Base-by-base conservation (phyloP, 2,329 filamentous ascomycete species). In the Geosmithia flava region DNA sequence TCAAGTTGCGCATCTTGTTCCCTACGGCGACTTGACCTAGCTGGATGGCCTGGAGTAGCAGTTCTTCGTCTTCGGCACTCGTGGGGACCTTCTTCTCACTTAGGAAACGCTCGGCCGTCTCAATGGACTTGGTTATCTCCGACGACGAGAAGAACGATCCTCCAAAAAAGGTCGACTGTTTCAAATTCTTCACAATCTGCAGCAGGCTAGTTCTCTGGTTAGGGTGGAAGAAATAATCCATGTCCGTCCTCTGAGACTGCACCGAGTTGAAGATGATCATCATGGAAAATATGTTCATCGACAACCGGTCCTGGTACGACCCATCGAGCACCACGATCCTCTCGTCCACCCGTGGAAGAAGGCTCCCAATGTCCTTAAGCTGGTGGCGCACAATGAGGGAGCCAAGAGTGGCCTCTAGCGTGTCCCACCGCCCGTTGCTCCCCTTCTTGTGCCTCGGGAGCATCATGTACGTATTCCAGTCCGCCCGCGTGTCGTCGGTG, bases 161-260 rank as follows among this genome's bases (percentile, higher is more conserved):
- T 11, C 79, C 81, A 62, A 91, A 94, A 58, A 95, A 95, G 45
- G 85, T 87, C 7, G 87, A 83, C 58, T 93, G 85, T 17, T 87
- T 79, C 43, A 95, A 63, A 57, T 96, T 95, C 48, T 74, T 75
- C 4, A 95, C 83, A 2, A 95, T 68, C 47, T 78, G 71, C 23
- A 81, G 67, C 13, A 95, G 68, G 40, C 75, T 73, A 52, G 80
- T 83, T 29, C 76, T 69, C 55, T 90, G 90, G 13, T 75, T 80
- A 1, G 78, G 76, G 56, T 95, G 85, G 56, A 96, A 96, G 53
- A 97, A 83, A 59, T 95, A 96, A 60, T 96, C 90, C 48, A 78
- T 71, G 56, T 91, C 91, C 0, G 76, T 80, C 11, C 90, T 74
- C 58, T 96, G 87, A 5, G 89, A 95, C 20, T 90, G 90, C 1